phyloP scores from a whole-genome alignment of 345 rosid genomes.

The Aquilaria yunnanensis region DNA sequence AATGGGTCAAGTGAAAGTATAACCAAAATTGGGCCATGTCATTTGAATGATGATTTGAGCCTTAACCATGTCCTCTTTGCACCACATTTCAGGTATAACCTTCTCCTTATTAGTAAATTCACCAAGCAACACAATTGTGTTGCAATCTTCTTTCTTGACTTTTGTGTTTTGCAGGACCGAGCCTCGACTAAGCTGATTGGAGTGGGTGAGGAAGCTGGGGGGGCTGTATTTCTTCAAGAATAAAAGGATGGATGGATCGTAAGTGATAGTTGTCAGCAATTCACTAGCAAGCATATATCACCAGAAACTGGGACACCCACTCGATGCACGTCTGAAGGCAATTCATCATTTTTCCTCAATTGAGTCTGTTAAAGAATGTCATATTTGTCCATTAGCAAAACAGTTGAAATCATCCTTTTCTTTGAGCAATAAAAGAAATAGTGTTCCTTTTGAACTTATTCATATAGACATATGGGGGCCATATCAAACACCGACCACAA shows the following conservation, averaged over 20 bases:
- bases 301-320: neutral
- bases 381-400: neutral
- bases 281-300: neutral
- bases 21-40: neutral
- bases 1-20: neutral
- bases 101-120: too few species aligned
- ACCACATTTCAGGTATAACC: too few species aligned
- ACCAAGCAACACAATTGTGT: neutral
- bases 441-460: neutral
- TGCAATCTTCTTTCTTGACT: neutral
- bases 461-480: neutral
- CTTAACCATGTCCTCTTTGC: too few species aligned
- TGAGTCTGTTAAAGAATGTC: neutral
- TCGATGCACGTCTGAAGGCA: too few species aligned
- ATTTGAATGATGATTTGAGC: too few species aligned
- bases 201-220: neutral
- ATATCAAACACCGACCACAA: neutral
- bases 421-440: neutral
- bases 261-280: neutral
- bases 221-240: neutral
- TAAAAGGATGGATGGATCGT: neutral
- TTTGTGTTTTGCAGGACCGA: neutral
- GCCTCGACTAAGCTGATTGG: neutral
- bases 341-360: neutral
- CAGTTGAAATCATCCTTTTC: neutral